Base-by-base conservation (phyloP, 176 grass and related monocot species). In the Avena eriantha region DNA sequence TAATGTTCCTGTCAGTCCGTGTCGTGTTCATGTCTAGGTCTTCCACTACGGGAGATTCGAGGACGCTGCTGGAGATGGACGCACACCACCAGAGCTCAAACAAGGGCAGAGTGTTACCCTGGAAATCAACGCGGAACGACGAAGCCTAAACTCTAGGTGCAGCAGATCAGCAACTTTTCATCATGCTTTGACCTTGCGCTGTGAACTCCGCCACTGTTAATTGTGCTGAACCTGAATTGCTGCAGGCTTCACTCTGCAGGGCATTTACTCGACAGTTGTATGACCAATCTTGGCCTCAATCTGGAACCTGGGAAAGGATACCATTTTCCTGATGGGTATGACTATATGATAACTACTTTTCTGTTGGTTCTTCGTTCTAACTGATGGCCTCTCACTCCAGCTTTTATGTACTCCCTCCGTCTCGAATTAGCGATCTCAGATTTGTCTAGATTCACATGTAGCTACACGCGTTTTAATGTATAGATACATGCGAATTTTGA, bases 241-340 rank as follows among this genome's bases (percentile, higher is more conserved):
- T 87, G 41, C 29, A 98, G 96, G 85, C 88, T 98, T 92, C 93
- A 98, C 83, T 98, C 96, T 46, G 93, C 92, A 13, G 93, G 96
- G 0, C 93, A 98, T 96, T 91, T 98, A n/a, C 76, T 98, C 61
- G 96, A 98, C 85, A 78, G 90, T 65, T 98, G 96, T 66, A 75
- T 87, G 80, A 51, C 19, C 18, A 96, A 94, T 51, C 22, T 90
- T 36, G 92, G 88, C 36, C 81, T 92, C 84, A 70, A 96, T 78
- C 39, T 98, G 21, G 82, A 98, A 86, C 90, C 96, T 69, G 76
- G 82, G 55, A 94, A 98, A 86, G 88, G 84, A 23, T 88, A 98
- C 19, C 96, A 98, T 90, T 98, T 98, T 76, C 87, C 81, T 29
- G 93, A 96, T 90, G 92, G 96, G 96, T 98, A 94, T 59, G 70